phyloP scores from a whole-genome alignment of 2,329 filamentous ascomycete genomes.

The Apiospora phragmitis region DNA sequence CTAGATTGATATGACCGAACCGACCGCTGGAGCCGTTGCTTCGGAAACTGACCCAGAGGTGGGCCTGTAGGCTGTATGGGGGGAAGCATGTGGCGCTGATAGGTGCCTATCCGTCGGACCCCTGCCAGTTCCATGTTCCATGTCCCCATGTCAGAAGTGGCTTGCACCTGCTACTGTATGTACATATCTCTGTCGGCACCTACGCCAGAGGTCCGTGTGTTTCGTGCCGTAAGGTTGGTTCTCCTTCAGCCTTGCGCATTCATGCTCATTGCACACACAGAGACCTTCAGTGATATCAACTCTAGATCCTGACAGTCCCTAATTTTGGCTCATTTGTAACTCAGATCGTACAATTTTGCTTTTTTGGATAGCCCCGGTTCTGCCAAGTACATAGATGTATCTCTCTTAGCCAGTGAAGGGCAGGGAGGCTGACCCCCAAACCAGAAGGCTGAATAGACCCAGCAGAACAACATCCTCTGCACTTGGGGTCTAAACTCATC shows the following conservation, averaged over 20 bases:
- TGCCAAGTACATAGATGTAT: background rate
- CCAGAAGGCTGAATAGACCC: background rate
- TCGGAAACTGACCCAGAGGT: slow-evolving; percentile 1
- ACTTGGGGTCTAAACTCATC: background rate
- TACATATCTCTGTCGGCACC: background rate
- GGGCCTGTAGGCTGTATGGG: background rate
- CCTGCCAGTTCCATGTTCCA: background rate
- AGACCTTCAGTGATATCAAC: background rate
- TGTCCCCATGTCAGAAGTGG: background rate
- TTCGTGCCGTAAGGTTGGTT: background rate
- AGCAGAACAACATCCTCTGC: background rate
- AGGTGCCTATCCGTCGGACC: background rate
- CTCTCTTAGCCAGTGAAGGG: background rate
- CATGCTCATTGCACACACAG: background rate
- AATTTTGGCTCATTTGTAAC: background rate
- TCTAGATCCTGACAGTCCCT: background rate
- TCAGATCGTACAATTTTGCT: background rate
- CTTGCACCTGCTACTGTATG: background rate
- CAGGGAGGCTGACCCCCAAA: background rate
- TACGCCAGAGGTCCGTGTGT: background rate
- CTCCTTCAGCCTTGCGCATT: background rate
- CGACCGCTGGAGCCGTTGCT: background rate
- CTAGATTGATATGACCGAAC: background rate
- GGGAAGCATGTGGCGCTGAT: background rate
- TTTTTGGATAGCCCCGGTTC: background rate